Percentiles rank a stretch among this genome's conserved stretches.
These are phyloP conservation scores for Globisporangium parvum DNA, from an alignment of 352 stramenopile genomes.

Conservation along the genomic window DNA sequence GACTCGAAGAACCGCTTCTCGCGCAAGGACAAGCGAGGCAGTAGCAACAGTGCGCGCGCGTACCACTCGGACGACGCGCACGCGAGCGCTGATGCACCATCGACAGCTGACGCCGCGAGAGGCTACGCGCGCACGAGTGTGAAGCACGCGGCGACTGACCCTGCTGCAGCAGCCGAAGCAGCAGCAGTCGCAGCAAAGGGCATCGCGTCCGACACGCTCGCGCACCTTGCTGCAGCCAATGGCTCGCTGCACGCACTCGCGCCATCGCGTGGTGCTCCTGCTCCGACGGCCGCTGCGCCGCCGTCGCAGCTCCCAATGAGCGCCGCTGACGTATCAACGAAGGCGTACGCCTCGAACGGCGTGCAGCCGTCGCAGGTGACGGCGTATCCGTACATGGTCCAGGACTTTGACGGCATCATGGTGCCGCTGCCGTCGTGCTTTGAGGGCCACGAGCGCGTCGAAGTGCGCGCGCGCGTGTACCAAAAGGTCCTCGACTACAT, in stretches of 20 bases:
- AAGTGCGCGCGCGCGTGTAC: conserved; percentile 75
- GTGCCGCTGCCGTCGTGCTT: conserved; percentile 74
- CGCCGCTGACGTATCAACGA: not conserved
- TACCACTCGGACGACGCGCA: too few relatives aligned
- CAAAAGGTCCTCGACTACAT: conserved; percentile 83
- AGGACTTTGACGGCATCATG: conserved; percentile 78
- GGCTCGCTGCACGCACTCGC: too few relatives aligned
- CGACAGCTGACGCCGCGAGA: not conserved
- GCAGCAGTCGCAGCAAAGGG: not conserved
- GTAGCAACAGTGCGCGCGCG: too few relatives aligned
- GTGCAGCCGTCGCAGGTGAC: conserved; percentile 45
- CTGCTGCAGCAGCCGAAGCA: too few relatives aligned
- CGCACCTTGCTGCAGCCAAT: conserved; percentile 2
- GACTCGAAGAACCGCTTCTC: conserved; percentile 75
- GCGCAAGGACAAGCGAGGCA: conserved; percentile 47
- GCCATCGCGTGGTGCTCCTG: not conserved
- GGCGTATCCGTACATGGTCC: conserved; percentile 43
- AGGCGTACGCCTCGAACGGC: conserved; percentile 36
- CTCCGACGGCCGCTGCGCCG: too few relatives aligned
- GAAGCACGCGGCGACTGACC: not conserved
- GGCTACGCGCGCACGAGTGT: not conserved
- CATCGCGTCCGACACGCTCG: not conserved
- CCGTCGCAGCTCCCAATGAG: not conserved
- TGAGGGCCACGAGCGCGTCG: conserved; percentile 58
- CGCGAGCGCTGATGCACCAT: too few relatives aligned